Conservation (phyloP, 805 yeast genomes). For the Pichia gijzeniarum region DNA sequence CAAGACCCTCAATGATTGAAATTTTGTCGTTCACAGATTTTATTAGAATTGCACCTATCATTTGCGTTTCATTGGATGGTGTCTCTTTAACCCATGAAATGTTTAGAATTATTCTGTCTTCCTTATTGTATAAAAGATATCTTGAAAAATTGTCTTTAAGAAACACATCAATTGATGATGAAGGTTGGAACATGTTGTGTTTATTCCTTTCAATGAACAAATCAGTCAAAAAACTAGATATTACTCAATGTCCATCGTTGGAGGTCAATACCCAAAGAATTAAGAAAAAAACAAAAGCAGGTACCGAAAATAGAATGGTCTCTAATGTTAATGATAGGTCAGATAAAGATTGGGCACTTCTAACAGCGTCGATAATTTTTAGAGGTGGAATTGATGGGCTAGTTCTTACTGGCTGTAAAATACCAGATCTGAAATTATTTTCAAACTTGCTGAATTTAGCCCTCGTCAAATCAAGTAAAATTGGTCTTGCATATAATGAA, state of each 20-base stretch:
- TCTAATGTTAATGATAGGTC: conserved; percentile 53
- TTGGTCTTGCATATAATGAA: conserved; percentile 76
- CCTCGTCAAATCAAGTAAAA: conserved; percentile 47
- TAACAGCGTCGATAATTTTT: conserved; percentile 59
- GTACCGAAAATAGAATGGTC: conserved; percentile 32
- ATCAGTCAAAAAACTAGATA: conserved; percentile 52
- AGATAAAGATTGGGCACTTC: conserved; percentile 76
- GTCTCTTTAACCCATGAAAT: conserved; percentile 68
- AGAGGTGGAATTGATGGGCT: conserved; percentile 78
- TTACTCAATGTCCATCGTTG: conserved; percentile 60
- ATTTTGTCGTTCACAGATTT: conserved; percentile 85
- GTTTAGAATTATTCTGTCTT: conserved; percentile 64
- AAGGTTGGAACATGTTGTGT: conserved; percentile 77
- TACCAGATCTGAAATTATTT: conserved; percentile 49
- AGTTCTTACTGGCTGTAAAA: conserved; percentile 69
- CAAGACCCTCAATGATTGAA: conserved; percentile 87
- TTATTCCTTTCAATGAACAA: conserved; percentile 64
- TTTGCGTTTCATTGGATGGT: conserved; percentile 72
- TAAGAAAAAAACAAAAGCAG: conserved; percentile 22
- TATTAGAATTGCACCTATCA: conserved; percentile 75
- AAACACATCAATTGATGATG: conserved; percentile 64
- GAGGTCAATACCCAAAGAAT: conserved; percentile 38
- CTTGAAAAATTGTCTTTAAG: conserved; percentile 69
- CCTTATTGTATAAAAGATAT: conserved; percentile 59
- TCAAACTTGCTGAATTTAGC: conserved; percentile 51